phyloP scores from a whole-genome alignment of 768 basidiomycete species.

The Lanmaoa pseudosensibilis region DNA sequence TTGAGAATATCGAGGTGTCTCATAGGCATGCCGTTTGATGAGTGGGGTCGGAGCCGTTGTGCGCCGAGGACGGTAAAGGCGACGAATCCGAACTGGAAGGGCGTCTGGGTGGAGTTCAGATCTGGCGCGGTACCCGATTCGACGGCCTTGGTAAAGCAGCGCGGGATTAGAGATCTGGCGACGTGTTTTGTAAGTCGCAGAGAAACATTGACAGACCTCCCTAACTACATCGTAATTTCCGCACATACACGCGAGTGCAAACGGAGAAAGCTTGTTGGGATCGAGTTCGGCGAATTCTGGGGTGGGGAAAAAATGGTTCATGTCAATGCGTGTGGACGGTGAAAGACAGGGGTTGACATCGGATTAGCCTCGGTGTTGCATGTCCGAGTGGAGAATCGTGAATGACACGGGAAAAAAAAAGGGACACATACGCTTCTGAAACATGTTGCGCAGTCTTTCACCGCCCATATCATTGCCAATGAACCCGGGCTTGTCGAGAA shows the following conservation, averaged over 20 bases:
- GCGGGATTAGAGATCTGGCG: background rate
- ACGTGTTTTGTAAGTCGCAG: background rate
- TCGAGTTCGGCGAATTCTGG: constrained; percentile 24
- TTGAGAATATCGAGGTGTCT: constrained; percentile 39
- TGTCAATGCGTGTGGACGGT: background rate
- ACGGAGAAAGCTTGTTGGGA: constrained; percentile 18
- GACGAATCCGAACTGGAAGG: constrained; percentile 45
- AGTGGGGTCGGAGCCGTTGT: constrained; percentile 30
- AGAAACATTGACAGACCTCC: constrained; percentile 13
- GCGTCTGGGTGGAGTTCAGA: constrained; percentile 41
- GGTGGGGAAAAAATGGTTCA: background rate
- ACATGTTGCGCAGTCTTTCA: constrained; percentile 31
- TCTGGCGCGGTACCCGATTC: constrained; percentile 37
- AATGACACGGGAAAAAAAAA: background rate
- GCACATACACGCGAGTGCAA: constrained; percentile 27
- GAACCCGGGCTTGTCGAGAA: constrained; percentile 28
- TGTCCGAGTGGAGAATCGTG: background rate
- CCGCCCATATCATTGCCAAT: constrained; percentile 26
- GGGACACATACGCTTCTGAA: constrained; percentile 25
- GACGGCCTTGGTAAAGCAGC: constrained; percentile 17
- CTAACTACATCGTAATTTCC: constrained; percentile 22
- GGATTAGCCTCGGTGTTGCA: background rate
- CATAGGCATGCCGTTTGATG: constrained; percentile 9
- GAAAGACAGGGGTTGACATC: background rate
- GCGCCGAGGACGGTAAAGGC: constrained; percentile 42